These are phyloP conservation scores for Fusarium temperatum DNA, from an alignment of 2,329 filamentous ascomycete genomes.

Conservation along the genomic window DNA sequence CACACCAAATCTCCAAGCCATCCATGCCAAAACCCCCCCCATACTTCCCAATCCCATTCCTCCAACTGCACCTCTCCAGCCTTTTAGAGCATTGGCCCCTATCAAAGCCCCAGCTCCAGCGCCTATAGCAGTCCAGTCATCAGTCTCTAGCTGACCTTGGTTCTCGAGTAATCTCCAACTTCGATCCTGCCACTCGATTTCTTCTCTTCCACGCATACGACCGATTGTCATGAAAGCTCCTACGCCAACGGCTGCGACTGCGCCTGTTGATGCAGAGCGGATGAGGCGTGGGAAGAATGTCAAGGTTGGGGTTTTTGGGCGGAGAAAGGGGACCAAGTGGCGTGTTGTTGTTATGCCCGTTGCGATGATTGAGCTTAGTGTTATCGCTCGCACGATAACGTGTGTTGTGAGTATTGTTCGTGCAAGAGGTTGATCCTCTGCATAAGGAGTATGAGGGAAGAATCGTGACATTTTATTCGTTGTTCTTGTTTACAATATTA, in stretches of 20 bases:
- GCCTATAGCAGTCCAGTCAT: conserved; percentile 63
- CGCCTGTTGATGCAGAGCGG: conserved; percentile 55
- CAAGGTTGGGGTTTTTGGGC: conserved; percentile 41
- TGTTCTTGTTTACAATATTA: background rate
- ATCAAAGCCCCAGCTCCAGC: conserved; percentile 50
- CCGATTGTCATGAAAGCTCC: conserved; percentile 54
- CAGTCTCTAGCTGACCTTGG: conserved; percentile 63
- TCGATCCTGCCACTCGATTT: conserved; percentile 72
- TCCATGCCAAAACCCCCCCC: conserved; percentile 57
- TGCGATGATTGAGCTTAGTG: conserved; percentile 61
- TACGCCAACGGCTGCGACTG: conserved; percentile 55
- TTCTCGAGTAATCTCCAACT: conserved; percentile 70
- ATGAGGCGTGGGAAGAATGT: conserved; percentile 52
- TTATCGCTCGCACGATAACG: conserved; percentile 65
- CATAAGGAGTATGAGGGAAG: conserved; percentile 64
- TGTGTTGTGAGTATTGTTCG: conserved; percentile 67
- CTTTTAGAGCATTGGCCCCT: conserved; percentile 42
- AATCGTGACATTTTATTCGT: conserved; percentile 58
- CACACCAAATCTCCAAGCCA: conserved; percentile 60
- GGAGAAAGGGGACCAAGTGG: conserved; percentile 42
- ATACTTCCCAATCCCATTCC: conserved; percentile 59
- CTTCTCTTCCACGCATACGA: conserved; percentile 64
- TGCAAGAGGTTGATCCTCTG: conserved; percentile 69
- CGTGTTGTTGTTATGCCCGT: conserved; percentile 50
- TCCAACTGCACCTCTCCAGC: conserved; percentile 55